A percentile compares a stretch with the other conserved stretches of the same genome.
Conservation (phyloP, 306 rosid species). For the Carpinus viminea region DNA sequence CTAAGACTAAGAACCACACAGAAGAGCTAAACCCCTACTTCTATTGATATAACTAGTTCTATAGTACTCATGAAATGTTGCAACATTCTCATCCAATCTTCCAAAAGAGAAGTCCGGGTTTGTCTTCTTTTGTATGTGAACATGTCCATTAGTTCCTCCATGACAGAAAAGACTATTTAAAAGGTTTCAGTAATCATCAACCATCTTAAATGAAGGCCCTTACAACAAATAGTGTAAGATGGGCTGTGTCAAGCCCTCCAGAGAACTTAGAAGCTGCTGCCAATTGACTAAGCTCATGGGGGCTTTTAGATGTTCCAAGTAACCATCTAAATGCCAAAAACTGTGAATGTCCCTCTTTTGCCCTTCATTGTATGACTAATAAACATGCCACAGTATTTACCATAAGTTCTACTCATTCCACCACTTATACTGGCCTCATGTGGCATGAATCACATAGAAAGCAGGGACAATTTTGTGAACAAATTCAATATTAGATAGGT, state of each 20-base stretch:
- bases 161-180: background rate
- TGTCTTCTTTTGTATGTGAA: background rate
- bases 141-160: background rate
- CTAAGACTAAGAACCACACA: background rate
- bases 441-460: conserved; percentile 16
- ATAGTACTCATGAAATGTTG: background rate
- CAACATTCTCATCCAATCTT: background rate
- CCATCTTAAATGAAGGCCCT: background rate
- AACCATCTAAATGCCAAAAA: conserved; percentile 14
- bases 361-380: conserved; percentile 10
- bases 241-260: background rate
- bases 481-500: background rate
- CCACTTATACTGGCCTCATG: conserved; percentile 1
- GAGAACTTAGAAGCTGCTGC: background rate
- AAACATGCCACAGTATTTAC: conserved; percentile 1
- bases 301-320: conserved; percentile 17
- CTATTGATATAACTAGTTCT: background rate
- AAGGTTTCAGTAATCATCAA: background rate
- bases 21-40: background rate
- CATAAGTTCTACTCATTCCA: conserved; percentile 18
- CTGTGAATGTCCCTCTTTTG: conserved; percentile 15
- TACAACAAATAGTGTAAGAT: background rate
- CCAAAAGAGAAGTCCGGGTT: background rate
- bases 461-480: conserved; percentile 6
- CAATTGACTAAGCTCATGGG: conserved; percentile 1